Evolutionary conservation across 768 basidiomycete species (phyloP), one percentile per base, ranked within the genome.

Genomic region (Panaeolus papilionaceus): DNA sequence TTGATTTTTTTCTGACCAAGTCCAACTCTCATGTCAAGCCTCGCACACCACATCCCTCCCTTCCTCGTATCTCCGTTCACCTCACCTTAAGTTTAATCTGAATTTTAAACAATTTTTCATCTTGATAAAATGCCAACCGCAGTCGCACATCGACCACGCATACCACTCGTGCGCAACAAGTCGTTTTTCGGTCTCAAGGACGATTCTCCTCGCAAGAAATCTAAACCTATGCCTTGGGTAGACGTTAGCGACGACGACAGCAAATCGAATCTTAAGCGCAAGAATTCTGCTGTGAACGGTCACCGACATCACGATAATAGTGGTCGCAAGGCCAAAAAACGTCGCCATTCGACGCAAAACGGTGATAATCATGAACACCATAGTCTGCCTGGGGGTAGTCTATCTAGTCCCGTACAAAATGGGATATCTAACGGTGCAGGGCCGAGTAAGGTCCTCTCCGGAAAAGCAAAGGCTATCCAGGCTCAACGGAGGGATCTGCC

Each of bases 401-500:
- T 70, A n/a, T 65, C 69, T 67, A 65, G 68, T 28, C 38, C 62
- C 9, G 69, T 72, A 20, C 67, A 62, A 26, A 54, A 58, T 16
- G 67, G 67, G 39, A 49, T 62, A n/a, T 58, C 28, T 33, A 77
- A 68, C 61, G 69, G 67, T 26, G 71, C 76, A 26, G 72, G 75
- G 14, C 67, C 77, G 23, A 78, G 76, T 67, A 69, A 71, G 12
- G 61, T 61, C 18, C 38, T 54, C 38, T 64, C 45, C 64, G 65
- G 72, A 66, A 80, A 71, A 69, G 62, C 62, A n/a, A 61, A 76
- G 26, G 70, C 69, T n/a, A 77, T 93, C 3, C 87, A 90, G 73
- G 86, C 89, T 73, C 91, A 92, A 69, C 84, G 91, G 23, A 81
- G 80, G 69, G 84, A 88, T 61, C 86, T 96, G 63, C 94, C 95